Percentiles rank a stretch among this genome's conserved stretches.
Conservation (phyloP, 768 basidiomycete genomes). For the Filobasidium floriforme region DNA sequence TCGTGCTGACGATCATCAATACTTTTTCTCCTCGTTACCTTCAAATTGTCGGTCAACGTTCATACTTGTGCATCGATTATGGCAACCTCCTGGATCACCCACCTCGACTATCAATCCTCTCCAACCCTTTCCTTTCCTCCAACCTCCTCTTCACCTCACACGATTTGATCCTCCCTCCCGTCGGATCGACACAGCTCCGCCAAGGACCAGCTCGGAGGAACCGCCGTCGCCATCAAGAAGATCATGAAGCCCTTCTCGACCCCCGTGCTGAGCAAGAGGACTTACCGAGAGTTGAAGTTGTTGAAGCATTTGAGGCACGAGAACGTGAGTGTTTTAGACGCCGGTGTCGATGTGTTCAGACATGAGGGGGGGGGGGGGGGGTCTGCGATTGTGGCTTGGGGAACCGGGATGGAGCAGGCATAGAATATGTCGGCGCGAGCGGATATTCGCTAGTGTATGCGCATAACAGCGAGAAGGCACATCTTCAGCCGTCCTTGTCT, state of each 20-base stretch:
- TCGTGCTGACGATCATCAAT: too few species aligned
- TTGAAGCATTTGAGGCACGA: conserved; percentile 98
- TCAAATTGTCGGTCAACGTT: too few species aligned
- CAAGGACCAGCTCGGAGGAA: conserved; percentile 86
- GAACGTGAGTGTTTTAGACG: conserved; percentile 58
- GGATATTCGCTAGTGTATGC: too few species aligned
- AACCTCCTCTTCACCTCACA: too few species aligned
- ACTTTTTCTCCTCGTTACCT: too few species aligned
- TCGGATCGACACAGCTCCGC: conserved; percentile 59
- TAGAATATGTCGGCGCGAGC: too few species aligned
- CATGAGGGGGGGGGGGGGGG: neutral
- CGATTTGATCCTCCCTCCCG: neutral
- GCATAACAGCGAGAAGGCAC: too few species aligned
- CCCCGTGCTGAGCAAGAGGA: conserved; percentile 93
- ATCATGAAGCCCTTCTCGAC: conserved; percentile 99
- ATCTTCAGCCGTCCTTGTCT: too few species aligned
- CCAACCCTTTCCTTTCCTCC: too few species aligned
- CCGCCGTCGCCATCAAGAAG: conserved; percentile 98
- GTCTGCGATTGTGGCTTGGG: neutral
- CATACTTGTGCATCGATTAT: too few species aligned
- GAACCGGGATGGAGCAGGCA: neutral
- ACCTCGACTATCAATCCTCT: too few species aligned
- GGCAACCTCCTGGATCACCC: too few species aligned
- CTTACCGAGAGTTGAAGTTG: conserved; percentile 94
- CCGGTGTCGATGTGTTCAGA: neutral